Conservation (phyloP, 352 stramenopile species). For the Aphanomyces cochlioides region DNA sequence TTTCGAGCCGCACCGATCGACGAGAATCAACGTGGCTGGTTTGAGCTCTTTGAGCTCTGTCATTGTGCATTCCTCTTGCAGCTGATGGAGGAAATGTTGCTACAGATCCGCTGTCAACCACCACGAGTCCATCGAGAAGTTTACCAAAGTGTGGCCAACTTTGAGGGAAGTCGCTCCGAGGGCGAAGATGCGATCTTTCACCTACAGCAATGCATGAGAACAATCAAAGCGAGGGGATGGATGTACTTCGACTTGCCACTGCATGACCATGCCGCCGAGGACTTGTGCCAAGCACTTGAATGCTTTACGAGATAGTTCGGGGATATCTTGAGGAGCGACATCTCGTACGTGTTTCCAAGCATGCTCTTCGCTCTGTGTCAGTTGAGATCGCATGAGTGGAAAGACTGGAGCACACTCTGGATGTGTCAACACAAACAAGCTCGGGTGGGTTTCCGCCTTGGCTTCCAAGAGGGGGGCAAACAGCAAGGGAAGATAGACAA, state of each 20-base stretch:
- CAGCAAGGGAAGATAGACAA: constrained; percentile 56
- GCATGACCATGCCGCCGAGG: constrained; percentile 52
- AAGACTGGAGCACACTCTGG: constrained; percentile 63
- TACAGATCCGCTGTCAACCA: constrained; percentile 7
- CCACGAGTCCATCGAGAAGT: too few species aligned
- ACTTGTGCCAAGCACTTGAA: constrained; percentile 65
- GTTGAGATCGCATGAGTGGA: constrained; percentile 61
- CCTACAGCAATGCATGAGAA: not conserved
- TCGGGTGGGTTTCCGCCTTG: constrained; percentile 35
- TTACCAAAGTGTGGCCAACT: constrained; percentile 68
- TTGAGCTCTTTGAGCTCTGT: constrained; percentile 42
- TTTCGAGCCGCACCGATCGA: constrained; percentile 48
- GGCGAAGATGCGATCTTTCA: constrained; percentile 63
- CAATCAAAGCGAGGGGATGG: not conserved
- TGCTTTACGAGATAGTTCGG: constrained; percentile 49
- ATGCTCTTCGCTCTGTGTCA: constrained; percentile 22
- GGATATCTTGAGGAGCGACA: constrained; percentile 63
- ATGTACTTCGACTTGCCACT: constrained; percentile 45
- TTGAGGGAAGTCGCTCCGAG: constrained; percentile 71
- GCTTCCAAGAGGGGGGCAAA: constrained; percentile 46
- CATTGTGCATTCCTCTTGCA: constrained; percentile 46
- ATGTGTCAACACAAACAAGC: constrained; percentile 69
- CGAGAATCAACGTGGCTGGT: constrained; percentile 52
- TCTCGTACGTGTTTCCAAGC: constrained; percentile 62
- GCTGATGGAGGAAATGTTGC: constrained; percentile 56